phyloP scores from a whole-genome alignment of 768 basidiomycete genomes.

The Rhodotorula taiwanensis region DNA sequence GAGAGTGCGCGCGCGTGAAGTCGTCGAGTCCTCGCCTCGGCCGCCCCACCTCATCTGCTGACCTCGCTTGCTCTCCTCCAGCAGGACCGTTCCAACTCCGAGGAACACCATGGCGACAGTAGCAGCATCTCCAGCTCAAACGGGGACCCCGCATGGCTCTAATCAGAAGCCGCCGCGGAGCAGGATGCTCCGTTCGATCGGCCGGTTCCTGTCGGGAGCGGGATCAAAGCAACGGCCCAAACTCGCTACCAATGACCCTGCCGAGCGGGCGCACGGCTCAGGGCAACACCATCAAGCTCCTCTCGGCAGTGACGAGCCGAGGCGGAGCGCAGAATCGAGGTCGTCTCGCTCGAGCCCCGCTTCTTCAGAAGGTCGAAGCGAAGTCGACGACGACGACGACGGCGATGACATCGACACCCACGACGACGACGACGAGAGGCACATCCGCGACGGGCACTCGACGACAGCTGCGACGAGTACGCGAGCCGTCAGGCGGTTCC shows the following conservation, averaged over 20 bases:
- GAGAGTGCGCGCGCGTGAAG: too few relatives aligned
- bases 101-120: slow-evolving; percentile 10
- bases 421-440: not conserved
- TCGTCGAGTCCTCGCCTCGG: not conserved
- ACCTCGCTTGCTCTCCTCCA: not conserved
- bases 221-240: slow-evolving; percentile 23
- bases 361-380: too few relatives aligned
- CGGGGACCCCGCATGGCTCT: not conserved
- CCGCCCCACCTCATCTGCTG: not conserved
- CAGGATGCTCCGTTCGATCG: slow-evolving; percentile 10
- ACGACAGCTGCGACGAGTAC: too few relatives aligned
- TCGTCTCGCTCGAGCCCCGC: not conserved
- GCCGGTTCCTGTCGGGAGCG: slow-evolving; percentile 18
- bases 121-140: not conserved
- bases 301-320: too few relatives aligned
- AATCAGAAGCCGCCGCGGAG: not conserved
- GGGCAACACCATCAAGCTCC: too few relatives aligned
- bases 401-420: not conserved
- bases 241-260: not conserved
- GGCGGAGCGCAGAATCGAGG: too few relatives aligned
- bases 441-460: too few relatives aligned
- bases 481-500: too few relatives aligned
- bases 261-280: too few relatives aligned
- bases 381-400: slow-evolving; percentile 1
- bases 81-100: too few relatives aligned